A percentile compares a stretch with the other conserved stretches of the same genome.
Conservation (phyloP, 1,284 basidiomycete species). For the Cryptococcus neoformans region DNA sequence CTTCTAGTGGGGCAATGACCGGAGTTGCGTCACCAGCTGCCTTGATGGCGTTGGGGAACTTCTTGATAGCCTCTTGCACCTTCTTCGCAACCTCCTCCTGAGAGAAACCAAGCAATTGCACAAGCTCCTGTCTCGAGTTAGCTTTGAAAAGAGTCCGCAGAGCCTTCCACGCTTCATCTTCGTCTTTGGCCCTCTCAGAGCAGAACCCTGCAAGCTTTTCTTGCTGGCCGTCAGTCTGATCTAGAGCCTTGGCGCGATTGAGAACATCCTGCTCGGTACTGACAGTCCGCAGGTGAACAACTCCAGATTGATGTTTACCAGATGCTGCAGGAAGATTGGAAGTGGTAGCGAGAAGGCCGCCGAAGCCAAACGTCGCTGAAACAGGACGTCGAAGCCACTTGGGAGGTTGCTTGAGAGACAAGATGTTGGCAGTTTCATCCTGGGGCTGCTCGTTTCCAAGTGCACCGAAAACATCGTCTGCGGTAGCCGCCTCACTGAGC, state of each 20-base stretch:
- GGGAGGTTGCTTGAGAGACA: slow-evolving; percentile 85
- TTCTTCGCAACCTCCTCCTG: slow-evolving; percentile 78
- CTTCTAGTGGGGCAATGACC: neutral
- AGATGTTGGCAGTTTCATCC: slow-evolving; percentile 48
- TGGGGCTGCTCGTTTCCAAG: slow-evolving; percentile 63
- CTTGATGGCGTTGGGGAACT: slow-evolving; percentile 52
- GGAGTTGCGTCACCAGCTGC: slow-evolving; percentile 6
- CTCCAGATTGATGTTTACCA: slow-evolving; percentile 71
- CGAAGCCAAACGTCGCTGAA: slow-evolving; percentile 85
- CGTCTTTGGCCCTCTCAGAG: slow-evolving; percentile 50
- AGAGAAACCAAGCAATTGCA: slow-evolving; percentile 88
- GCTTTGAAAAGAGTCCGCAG: slow-evolving; percentile 84
- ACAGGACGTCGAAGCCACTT: slow-evolving; percentile 91
- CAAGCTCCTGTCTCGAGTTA: slow-evolving; percentile 83
- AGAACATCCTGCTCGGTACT: slow-evolving; percentile 76
- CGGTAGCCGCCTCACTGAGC: slow-evolving; percentile 36
- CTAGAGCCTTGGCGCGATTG: slow-evolving; percentile 70
- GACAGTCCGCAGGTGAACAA: slow-evolving; percentile 72
- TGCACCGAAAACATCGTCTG: slow-evolving; percentile 60
- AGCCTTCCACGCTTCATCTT: slow-evolving; percentile 78
- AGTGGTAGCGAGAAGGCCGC: slow-evolving; percentile 78
- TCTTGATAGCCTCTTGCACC: slow-evolving; percentile 77
- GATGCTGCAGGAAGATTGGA: slow-evolving; percentile 68
- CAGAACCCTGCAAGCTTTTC: slow-evolving; percentile 66
- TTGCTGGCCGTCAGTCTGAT: slow-evolving; percentile 60